phyloP scores from a whole-genome alignment of 1,139 yeast genomes.

The Candida neerlandica region DNA sequence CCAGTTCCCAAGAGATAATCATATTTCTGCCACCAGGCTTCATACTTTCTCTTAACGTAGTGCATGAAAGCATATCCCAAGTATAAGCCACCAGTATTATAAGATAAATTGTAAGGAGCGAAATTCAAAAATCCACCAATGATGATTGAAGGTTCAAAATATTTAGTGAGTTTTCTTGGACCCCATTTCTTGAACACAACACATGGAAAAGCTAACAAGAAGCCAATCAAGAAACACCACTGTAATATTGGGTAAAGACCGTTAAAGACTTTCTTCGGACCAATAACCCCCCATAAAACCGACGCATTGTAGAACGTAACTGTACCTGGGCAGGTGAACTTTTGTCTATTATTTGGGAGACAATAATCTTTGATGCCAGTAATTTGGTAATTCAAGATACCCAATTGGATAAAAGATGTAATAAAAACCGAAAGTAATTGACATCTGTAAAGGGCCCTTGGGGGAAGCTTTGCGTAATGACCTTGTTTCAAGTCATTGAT shows the following conservation, averaged over 20 bases:
- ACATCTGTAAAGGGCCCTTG: conserved; percentile 60
- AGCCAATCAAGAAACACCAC: conserved; percentile 41
- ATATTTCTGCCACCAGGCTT: conserved; percentile 59
- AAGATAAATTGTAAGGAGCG: conserved; percentile 54
- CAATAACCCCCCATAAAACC: conserved; percentile 68
- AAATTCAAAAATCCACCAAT: conserved; percentile 42
- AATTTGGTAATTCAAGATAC: conserved; percentile 55
- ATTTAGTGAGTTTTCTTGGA: conserved; percentile 27
- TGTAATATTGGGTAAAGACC: conserved; percentile 50
- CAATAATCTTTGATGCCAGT: conserved; percentile 47
- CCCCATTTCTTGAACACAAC: conserved; percentile 41
- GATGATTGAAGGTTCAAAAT: conserved; percentile 47
- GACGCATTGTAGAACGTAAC: conserved; percentile 56
- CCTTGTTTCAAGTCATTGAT: conserved; percentile 57
- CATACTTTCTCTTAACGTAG: conserved; percentile 42
- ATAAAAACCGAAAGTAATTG: conserved; percentile 50
- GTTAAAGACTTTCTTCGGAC: conserved; percentile 58
- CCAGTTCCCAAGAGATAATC: conserved; percentile 55
- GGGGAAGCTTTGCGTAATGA: conserved; percentile 64
- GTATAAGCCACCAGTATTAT: conserved; percentile 45
- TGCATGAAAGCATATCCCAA: conserved; percentile 47
- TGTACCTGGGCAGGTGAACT: conserved; percentile 54
- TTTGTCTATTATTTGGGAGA: conserved; percentile 38
- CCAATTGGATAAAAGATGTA: conserved; percentile 52
- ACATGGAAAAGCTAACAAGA: conserved; percentile 45